Base-by-base conservation (phyloP, 2,329 filamentous ascomycete species). In the Alternaria triticimaculans region DNA sequence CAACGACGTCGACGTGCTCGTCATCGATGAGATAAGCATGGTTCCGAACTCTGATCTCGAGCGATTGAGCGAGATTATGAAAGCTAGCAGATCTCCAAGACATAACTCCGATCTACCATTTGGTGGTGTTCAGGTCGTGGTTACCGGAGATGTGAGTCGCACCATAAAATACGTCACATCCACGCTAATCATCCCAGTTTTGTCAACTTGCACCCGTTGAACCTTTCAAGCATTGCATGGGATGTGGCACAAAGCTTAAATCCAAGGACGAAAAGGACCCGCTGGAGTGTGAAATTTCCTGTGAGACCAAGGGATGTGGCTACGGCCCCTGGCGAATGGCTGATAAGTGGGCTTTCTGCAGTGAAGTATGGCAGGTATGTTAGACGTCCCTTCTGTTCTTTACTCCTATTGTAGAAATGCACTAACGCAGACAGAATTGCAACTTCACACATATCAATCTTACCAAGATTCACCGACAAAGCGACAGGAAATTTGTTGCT, bases 11-110 rank as follows among this genome's bases (percentile, higher is more conserved):
- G 81, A 90, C 54, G 84, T 89, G 1, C 80, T 91, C 2, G 83
- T 91, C 23, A 87, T 91, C 15, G 88, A 91, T 67, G 89, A 91
- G 75, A 87, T 91, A 61, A 88, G 85, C 65, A 91, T 91, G 89
- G 82, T 90, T 0, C 86, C 88, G 54, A 87, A 84, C 58, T 83
- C 7, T 80, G 84, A 51, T 84, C 89, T 26, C 83, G 28, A 87
- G 62, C 82, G 87, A 12, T 75, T 72, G 12, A 85, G 86, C 60
- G 73, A 69, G 4, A 70, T 87, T 3, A 82, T 84, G 79, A 85
- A 86, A 62, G 74, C 66, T 6, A 30, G 28, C 12, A 30, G 28
- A 30, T 30, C 28, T 30, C 5, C 5, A 30, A 30, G 5, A 30
- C 28, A 3, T 30, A 30, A 30, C 11, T 5, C 11, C 11, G 28